phyloP scores from a whole-genome alignment of 2,329 filamentous ascomycete genomes.

The Nothophoma quercina region DNA sequence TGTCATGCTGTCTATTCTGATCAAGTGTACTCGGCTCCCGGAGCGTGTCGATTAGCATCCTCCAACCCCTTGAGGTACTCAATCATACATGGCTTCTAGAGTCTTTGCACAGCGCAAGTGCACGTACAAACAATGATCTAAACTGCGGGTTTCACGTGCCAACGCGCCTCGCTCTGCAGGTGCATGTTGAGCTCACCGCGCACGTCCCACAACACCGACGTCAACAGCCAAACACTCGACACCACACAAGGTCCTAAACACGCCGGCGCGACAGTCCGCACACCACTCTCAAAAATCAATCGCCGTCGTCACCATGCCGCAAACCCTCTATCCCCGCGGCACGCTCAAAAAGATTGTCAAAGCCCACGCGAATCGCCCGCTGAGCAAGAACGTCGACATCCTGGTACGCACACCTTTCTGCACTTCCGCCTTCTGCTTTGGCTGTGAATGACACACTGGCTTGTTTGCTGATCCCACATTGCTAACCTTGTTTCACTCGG shows the following conservation, averaged over 20 bases:
- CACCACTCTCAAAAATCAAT: background rate
- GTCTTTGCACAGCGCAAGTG: no score
- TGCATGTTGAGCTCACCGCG: background rate
- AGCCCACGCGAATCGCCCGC: constrained; percentile 79
- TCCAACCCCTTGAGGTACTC: no score
- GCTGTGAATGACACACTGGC: no score
- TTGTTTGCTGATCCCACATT: background rate
- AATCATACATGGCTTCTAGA: no score
- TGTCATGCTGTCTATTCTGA: no score
- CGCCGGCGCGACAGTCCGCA: background rate
- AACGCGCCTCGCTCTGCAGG: constrained; percentile 21
- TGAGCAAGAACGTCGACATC: constrained; percentile 87
- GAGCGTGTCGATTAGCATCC: no score
- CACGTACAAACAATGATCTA: background rate
- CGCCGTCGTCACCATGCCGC: constrained; percentile 66
- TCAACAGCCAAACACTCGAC: constrained; percentile 16
- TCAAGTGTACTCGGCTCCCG: no score
- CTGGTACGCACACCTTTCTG: constrained; percentile 65
- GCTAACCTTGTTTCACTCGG: constrained; percentile 1
- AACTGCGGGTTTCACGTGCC: constrained; percentile 27
- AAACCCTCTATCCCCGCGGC: constrained; percentile 80
- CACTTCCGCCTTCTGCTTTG: background rate
- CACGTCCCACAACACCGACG: constrained; percentile 17
- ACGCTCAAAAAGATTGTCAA: constrained; percentile 91
- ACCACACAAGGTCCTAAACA: background rate